phyloP scores from a whole-genome alignment of 2,329 filamentous ascomycete species.

The Cryoendolithus antarcticus region DNA sequence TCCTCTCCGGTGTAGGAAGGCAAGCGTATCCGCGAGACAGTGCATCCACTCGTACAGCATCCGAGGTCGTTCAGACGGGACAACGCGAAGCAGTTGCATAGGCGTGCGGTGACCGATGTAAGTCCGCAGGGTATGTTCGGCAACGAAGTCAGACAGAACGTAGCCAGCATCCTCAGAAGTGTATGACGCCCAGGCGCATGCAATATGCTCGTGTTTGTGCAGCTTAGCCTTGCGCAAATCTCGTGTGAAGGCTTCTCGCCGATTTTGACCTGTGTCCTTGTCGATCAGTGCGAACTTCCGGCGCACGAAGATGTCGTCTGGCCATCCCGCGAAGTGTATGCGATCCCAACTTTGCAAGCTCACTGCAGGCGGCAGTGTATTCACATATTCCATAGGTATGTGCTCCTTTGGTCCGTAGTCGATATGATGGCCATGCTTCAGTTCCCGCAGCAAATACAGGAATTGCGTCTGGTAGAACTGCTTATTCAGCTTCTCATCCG shows the following conservation, averaged over 20 bases:
- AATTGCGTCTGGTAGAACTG: constrained; percentile 62
- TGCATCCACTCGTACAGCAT: constrained; percentile 63
- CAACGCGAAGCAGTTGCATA: constrained; percentile 47
- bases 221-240: constrained; percentile 48
- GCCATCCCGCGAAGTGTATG: constrained; percentile 52
- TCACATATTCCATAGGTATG: constrained; percentile 55
- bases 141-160: constrained; percentile 52
- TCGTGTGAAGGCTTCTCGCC: constrained; percentile 42
- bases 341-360: constrained; percentile 40
- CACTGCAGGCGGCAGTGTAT: constrained; percentile 41
- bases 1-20: constrained; percentile 53
- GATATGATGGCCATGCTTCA: constrained; percentile 49
- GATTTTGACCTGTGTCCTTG: constrained; percentile 14
- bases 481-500: constrained; percentile 51
- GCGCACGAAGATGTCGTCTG: constrained; percentile 38
- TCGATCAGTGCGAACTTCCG: constrained; percentile 20
- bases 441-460: constrained; percentile 52
- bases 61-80: constrained; percentile 47
- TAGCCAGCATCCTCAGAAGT: constrained; percentile 52
- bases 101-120: constrained; percentile 53
- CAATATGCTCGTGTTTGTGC: constrained; percentile 55
- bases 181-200: constrained; percentile 61
- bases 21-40: constrained; percentile 56
- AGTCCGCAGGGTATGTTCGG: constrained; percentile 54
- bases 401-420: constrained; percentile 56